phyloP scores from a whole-genome alignment of 352 stramenopile genomes.

The Globisporangium solare region DNA sequence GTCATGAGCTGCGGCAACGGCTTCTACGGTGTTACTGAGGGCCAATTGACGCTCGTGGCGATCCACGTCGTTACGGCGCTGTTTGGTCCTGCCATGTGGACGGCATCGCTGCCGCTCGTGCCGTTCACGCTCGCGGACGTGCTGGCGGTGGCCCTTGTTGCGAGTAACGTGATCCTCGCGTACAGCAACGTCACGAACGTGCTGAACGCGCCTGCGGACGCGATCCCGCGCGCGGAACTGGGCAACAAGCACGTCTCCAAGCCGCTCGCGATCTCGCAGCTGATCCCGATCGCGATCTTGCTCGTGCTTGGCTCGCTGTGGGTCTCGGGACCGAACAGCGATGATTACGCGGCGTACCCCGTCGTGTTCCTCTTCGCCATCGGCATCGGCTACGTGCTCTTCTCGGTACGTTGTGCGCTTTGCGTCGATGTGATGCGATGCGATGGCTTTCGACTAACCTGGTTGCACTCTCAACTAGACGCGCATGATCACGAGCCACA shows the following conservation, averaged over 20 bases:
- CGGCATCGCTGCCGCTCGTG: conserved; percentile 29
- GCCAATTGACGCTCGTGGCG: conserved; percentile 70
- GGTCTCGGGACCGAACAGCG: conserved; percentile 63
- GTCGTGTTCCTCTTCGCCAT: conserved; percentile 77
- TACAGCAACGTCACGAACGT: conserved; percentile 78
- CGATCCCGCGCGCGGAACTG: conserved; percentile 59
- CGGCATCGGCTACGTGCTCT: conserved; percentile 80
- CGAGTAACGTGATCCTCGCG: conserved; percentile 74
- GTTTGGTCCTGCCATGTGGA: conserved; percentile 60
- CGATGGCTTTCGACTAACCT: neutral
- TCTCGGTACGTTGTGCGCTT: conserved; percentile 48
- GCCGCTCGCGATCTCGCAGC: conserved; percentile 64
- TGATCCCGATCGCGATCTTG: conserved; percentile 66
- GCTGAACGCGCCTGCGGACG: conserved; percentile 40
- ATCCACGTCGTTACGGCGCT: conserved; percentile 54
- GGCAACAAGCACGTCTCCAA: conserved; percentile 85
- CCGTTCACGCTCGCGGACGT: conserved; percentile 44
- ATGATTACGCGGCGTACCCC: conserved; percentile 64
- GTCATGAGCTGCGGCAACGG: conserved; percentile 88
- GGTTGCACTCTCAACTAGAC: conserved; percentile 28
- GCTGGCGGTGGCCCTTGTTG: conserved; percentile 50
- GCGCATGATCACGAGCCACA: conserved; percentile 88
- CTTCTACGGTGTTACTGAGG: conserved; percentile 80
- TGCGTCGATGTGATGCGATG: conserved; percentile 4
- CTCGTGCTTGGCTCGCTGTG: conserved; percentile 57